Evolutionary conservation across 352 stramenopile genomes (phyloP).

Genomic region (Albugo candida): DNA sequence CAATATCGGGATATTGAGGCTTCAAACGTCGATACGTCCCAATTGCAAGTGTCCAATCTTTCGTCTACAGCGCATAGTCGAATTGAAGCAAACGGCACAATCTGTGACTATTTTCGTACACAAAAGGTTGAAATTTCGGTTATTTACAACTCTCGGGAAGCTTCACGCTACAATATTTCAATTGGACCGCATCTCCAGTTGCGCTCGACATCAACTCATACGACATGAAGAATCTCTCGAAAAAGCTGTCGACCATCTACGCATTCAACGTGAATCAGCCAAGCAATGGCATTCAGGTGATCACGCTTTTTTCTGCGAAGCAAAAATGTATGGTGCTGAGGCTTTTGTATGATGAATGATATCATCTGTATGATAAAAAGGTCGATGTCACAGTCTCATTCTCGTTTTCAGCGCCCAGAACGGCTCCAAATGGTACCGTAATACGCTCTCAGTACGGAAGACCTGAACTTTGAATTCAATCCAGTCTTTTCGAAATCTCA

Average conservation of each 20-base stretch:
- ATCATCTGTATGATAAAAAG: conserved; percentile 30
- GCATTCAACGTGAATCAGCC: conserved; percentile 28
- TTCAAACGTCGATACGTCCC: conserved; percentile 25
- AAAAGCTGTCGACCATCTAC: conserved; percentile 54
- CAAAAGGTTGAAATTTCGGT: conserved; percentile 47
- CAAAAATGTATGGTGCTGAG: conserved; percentile 19
- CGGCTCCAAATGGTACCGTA: conserved; percentile 15
- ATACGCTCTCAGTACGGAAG: conserved; percentile 20
- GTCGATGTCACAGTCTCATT: conserved; percentile 19
- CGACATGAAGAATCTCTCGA: conserved; percentile 32
- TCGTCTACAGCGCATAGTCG: conserved; percentile 11
- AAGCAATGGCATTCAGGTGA: conserved; percentile 24
- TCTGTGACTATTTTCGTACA: conserved; percentile 64
- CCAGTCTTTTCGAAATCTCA: conserved; percentile 25
- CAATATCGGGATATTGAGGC: conserved; percentile 47
- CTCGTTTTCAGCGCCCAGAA: conserved; percentile 23
- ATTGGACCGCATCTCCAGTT: conserved; percentile 29
- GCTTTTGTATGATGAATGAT: conserved; percentile 66
- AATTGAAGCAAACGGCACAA: conserved; percentile 34
- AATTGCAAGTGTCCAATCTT: conserved; percentile 20
- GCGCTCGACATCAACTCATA: conserved; percentile 18
- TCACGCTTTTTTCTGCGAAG: conserved; percentile 66
- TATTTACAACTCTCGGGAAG: conserved; percentile 40
- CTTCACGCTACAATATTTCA: conserved; percentile 70
- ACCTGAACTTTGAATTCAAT: conserved; percentile 46